These are phyloP conservation scores for Corchorus capsularis DNA, from an alignment of 345 rosid species.

Conservation along the genomic window DNA sequence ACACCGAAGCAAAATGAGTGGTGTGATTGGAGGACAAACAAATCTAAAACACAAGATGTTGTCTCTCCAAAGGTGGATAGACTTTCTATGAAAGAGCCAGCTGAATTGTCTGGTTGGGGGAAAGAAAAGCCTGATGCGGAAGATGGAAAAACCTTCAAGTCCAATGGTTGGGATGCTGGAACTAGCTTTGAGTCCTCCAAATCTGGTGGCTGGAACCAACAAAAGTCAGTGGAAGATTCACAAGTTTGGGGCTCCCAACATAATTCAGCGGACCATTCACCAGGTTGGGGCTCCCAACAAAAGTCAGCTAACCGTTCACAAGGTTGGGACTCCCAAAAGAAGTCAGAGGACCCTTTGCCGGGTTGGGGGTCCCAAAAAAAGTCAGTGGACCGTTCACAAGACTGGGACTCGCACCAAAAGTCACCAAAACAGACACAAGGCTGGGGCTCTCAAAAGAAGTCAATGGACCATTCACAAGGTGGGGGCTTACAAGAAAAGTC, in stretches of 20 bases:
- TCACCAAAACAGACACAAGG: neutral
- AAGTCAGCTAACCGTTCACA: neutral
- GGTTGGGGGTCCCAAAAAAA: slow-evolving; percentile 1
- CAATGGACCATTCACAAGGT: neutral
- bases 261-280: neutral
- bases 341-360: neutral
- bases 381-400: no score
- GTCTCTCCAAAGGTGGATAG: slow-evolving; percentile 9
- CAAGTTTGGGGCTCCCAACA: neutral
- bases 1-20: slow-evolving; percentile 16
- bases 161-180: slow-evolving; percentile 10
- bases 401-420: neutral
- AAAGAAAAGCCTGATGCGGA: slow-evolving; percentile 21
- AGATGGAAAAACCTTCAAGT: slow-evolving; percentile 12
- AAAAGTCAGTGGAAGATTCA: neutral
- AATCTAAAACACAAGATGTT: slow-evolving; percentile 19
- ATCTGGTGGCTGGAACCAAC: slow-evolving; percentile 28
- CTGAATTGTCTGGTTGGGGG: slow-evolving; percentile 39
- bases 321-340: no score
- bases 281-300: neutral
- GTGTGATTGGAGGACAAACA: slow-evolving; percentile 36
- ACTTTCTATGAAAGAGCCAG: slow-evolving; percentile 7
- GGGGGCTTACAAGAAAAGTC: neutral
- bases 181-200: slow-evolving; percentile 16
- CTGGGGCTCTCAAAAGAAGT: slow-evolving; percentile 12